Conservation (phyloP, 495 filamentous ascomycete genomes). For the Aspergillus panamensis region DNA sequence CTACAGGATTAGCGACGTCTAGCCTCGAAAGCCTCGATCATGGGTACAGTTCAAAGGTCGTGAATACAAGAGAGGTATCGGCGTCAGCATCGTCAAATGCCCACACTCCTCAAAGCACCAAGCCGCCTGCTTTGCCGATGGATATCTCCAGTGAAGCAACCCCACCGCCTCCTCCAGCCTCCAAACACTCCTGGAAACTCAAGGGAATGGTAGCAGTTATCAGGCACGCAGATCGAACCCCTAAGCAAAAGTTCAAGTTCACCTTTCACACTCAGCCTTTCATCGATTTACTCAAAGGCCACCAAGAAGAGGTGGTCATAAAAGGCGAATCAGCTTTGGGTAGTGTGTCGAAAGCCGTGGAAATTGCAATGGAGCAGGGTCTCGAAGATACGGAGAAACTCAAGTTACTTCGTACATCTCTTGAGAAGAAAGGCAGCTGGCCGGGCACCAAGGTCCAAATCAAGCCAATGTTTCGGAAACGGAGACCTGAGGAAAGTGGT, state of each 20-base stretch:
- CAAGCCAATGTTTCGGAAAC: conserved; percentile 94
- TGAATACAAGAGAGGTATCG: conserved; percentile 25
- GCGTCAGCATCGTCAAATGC: conserved; percentile 22
- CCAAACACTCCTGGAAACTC: conserved; percentile 94
- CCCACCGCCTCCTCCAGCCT: conserved; percentile 69
- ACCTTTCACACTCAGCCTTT: conserved; percentile 97
- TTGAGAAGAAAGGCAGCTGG: conserved; percentile 89
- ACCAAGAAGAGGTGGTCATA: conserved; percentile 93
- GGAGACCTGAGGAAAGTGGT: conserved; percentile 56
- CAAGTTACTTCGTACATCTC: conserved; percentile 72
- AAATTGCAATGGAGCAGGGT: conserved; percentile 67
- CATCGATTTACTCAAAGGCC: conserved; percentile 86
- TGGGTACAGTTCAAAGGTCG: conserved; percentile 18
- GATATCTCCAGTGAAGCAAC: conserved; percentile 29
- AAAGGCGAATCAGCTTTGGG: conserved; percentile 87
- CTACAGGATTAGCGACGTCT: conserved; percentile 48
- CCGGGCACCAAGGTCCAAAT: conserved; percentile 98
- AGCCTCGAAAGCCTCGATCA: conserved; percentile 40
- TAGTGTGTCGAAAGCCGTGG: conserved; percentile 82
- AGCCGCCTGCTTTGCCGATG: conserved; percentile 30
- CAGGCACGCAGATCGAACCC: conserved; percentile 92
- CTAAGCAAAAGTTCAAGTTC: conserved; percentile 99
- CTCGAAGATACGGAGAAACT: conserved; percentile 87
- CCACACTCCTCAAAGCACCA: conserved; percentile 31
- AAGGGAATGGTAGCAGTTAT: conserved; percentile 99